Evolutionary conservation across 2,329 filamentous ascomycete species (phyloP).

Genomic region (Diaporthe aspalathi): DNA sequence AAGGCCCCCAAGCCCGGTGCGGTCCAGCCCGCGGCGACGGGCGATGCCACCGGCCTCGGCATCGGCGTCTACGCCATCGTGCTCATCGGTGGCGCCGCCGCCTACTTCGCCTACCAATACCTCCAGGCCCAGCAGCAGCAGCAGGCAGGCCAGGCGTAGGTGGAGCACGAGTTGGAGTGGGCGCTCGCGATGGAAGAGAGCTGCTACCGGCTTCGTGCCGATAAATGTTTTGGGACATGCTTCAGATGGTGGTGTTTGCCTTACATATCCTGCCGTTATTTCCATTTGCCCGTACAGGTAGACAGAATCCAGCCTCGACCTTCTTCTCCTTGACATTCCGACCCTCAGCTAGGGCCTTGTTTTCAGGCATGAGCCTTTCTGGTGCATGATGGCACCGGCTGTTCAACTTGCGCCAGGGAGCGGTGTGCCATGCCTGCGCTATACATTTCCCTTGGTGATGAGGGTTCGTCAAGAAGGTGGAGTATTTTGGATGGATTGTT

Average conservation of each 20-base stretch:
- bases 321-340: background rate
- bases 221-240: conserved; percentile 2
- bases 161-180: background rate
- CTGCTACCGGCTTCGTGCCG: background rate
- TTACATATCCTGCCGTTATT: conserved; percentile 19
- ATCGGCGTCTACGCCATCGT: conserved; percentile 85
- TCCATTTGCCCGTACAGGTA: conserved; percentile 20
- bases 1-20: conserved; percentile 65
- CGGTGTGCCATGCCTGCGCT: background rate
- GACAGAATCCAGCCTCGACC: conserved; percentile 24
- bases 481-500: conserved; percentile 13
- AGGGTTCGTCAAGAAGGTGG: conserved; percentile 2
- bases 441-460: conserved; percentile 1
- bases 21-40: conserved; percentile 60
- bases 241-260: conserved; percentile 13
- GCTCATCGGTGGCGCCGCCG: conserved; percentile 79
- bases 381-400: background rate
- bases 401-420: background rate
- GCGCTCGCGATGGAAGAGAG: background rate
- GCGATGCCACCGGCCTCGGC: conserved; percentile 70
- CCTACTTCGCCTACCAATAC: conserved; percentile 89
- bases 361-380: background rate
- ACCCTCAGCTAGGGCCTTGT: background rate
- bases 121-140: conserved; percentile 69
- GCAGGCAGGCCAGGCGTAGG: conserved; percentile 30